Base-by-base conservation (phyloP, 306 rosid genomes). In the Psophocarpus tetragonolobus region DNA sequence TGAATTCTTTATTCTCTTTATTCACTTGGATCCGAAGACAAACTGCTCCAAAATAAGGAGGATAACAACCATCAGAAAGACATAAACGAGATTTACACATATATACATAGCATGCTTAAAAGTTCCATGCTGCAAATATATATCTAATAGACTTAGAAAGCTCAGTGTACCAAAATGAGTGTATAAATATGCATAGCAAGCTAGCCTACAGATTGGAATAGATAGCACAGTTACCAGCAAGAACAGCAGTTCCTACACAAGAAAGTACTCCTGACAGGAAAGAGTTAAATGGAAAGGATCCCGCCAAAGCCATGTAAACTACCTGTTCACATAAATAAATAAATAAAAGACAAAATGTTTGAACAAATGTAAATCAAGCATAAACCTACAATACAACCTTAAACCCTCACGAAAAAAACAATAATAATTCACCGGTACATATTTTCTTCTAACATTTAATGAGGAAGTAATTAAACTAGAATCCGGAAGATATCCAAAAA, bases 21-120 rank as follows among this genome's bases (percentile, higher is more conserved):
- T 93, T 93, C 84, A 93, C 96, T 87, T 93, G 98, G 63, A 93
- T 93, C 69, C 98, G 91, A 38, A 93, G 98, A 76, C 96, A 93
- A 76, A 93, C 98, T 93, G 91, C 77, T 47, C 53, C 53, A 84
- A 67, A 68, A 76, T 20, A 71, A 76, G 29, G 24, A 61, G 33
- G 50, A 68, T 24, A 53, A 39, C 71, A 74, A 50, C 5, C 63
- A 74, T 79, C 17, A 80, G 68, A 60, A 29, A 80, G 74, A 48
- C 12, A 72, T 68, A n/a, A n/a, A 77, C 35, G 41, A 57, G n/a
- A n/a, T n/a, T n/a, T n/a, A n/a, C n/a, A n/a, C n/a, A n/a, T n/a
- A n/a, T 44, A 41, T 14, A 42, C 10, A 41, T 30, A 33, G 47
- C 53, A 81, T 73, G 45, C 27, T 41, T 54, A 33, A 5, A 41